Conservation (phyloP, 768 basidiomycete genomes). For the Hygrocybe coccinea region DNA sequence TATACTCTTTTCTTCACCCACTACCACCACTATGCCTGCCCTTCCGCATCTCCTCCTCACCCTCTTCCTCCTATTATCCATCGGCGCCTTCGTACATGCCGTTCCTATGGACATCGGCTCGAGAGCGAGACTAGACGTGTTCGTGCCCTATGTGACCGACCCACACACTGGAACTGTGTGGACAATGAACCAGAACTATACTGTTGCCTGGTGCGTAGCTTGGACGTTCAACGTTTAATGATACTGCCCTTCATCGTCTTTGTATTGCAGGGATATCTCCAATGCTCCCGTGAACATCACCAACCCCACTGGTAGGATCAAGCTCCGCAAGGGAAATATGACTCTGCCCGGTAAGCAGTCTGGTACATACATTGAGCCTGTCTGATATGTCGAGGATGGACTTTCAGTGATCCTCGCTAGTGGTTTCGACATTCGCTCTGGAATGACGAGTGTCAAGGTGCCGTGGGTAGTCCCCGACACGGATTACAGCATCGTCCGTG, state of each 20-base stretch:
- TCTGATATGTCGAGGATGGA: background rate
- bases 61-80: constrained; percentile 8
- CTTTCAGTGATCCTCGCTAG: constrained; percentile 30
- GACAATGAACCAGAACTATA: constrained; percentile 23
- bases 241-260: background rate
- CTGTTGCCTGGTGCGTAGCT: constrained; percentile 27
- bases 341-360: background rate
- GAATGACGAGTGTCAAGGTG: constrained; percentile 33
- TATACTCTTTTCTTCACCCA: background rate
- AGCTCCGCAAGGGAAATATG: constrained; percentile 24
- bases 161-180: constrained; percentile 28
- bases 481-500: constrained; percentile 40
- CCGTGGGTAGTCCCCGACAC: constrained; percentile 31
- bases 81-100: constrained; percentile 19
- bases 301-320: constrained; percentile 26
- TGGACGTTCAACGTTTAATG: constrained; percentile 1
- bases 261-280: constrained; percentile 34
- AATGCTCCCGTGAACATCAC: constrained; percentile 40
- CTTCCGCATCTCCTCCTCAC: constrained; percentile 12
- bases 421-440: constrained; percentile 35
- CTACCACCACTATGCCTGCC: background rate
- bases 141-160: constrained; percentile 24
- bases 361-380: constrained; percentile 17
- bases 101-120: constrained; percentile 15
- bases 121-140: constrained; percentile 29